These are phyloP conservation scores for Fusarium pseudoanthophilum DNA, from an alignment of 2,329 filamentous ascomycete genomes.

Conservation along the genomic window DNA sequence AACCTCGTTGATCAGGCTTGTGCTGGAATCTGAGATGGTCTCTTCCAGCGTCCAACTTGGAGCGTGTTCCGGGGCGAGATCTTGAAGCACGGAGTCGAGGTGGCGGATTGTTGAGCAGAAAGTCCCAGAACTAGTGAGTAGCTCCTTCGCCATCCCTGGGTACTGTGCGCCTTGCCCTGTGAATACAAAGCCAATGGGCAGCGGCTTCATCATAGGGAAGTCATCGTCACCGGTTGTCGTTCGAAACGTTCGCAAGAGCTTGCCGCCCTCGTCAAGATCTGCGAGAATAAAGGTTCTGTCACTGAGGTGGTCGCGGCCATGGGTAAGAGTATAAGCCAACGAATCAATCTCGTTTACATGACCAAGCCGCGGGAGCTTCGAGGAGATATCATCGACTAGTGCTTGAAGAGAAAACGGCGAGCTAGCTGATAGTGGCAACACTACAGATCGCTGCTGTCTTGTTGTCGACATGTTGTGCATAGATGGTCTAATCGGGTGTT, in stretches of 20 bases:
- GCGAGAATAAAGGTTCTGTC: not conserved
- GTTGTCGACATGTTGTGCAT: rapidly evolving
- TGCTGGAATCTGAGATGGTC: not conserved
- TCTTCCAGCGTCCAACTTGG: not conserved
- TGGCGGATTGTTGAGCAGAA: not conserved
- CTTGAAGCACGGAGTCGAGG: not conserved
- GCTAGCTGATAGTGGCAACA: not conserved
- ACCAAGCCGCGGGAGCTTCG: not conserved
- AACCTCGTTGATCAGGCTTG: not conserved
- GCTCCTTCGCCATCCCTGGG: not conserved
- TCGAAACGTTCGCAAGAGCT: not conserved
- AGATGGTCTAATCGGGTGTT: rapidly evolving
- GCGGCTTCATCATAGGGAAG: rapidly evolving
- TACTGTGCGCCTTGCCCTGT: not conserved
- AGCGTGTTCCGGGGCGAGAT: not conserved
- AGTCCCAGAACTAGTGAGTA: rapidly evolving
- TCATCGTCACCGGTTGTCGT: not conserved
- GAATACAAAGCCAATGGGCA: not conserved
- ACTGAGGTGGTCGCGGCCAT: not conserved
- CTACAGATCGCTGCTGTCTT: rapidly evolving
- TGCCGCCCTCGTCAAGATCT: not conserved
- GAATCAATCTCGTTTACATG: not conserved
- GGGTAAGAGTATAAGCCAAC: not conserved
- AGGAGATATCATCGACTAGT: not conserved
- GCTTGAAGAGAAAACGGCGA: not conserved